phyloP scores from a whole-genome alignment of 768 basidiomycete genomes.

The Phallus indusiatus region DNA sequence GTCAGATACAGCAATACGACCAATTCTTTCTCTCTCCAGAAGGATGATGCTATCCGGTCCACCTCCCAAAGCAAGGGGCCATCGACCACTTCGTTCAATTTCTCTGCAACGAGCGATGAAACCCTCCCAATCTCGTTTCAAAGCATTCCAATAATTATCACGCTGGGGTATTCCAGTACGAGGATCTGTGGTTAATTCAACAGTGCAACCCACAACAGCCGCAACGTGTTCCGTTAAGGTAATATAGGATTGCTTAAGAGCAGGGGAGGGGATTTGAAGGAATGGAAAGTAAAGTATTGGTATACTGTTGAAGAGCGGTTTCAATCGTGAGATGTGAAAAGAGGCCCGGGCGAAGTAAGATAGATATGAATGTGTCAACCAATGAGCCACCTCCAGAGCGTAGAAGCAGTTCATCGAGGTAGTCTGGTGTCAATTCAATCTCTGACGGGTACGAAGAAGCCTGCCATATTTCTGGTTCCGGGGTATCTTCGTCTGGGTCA shows the following conservation, averaged over 20 bases:
- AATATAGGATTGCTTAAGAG: constrained; percentile 52
- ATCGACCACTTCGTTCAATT: constrained; percentile 76
- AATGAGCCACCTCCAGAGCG: constrained; percentile 50
- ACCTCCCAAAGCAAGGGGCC: constrained; percentile 62
- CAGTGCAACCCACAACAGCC: constrained; percentile 79
- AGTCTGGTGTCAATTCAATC: constrained; percentile 71
- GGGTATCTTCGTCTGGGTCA: constrained; percentile 24
- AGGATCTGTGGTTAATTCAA: constrained; percentile 60
- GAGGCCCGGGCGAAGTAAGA: constrained; percentile 77
- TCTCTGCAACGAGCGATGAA: constrained; percentile 87
- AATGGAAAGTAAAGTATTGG: constrained; percentile 56
- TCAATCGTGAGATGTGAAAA: constrained; percentile 79
- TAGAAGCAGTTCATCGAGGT: constrained; percentile 76
- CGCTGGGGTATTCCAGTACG: constrained; percentile 74
- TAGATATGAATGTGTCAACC: constrained; percentile 70
- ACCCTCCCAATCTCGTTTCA: constrained; percentile 94
- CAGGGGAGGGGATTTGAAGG: constrained; percentile 47
- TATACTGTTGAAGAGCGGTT: constrained; percentile 77
- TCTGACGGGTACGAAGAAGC: constrained; percentile 55
- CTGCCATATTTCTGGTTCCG: constrained; percentile 34
- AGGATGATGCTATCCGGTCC: constrained; percentile 42
- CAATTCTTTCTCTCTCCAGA: constrained; percentile 71
- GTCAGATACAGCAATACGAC: constrained; percentile 56
- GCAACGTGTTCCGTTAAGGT: constrained; percentile 69
- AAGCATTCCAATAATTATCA: constrained; percentile 70